Percentiles rank a stretch among this genome's conserved stretches.
Conservation (phyloP, 163 green algal species). For the Scenedesmus sp. region DNA sequence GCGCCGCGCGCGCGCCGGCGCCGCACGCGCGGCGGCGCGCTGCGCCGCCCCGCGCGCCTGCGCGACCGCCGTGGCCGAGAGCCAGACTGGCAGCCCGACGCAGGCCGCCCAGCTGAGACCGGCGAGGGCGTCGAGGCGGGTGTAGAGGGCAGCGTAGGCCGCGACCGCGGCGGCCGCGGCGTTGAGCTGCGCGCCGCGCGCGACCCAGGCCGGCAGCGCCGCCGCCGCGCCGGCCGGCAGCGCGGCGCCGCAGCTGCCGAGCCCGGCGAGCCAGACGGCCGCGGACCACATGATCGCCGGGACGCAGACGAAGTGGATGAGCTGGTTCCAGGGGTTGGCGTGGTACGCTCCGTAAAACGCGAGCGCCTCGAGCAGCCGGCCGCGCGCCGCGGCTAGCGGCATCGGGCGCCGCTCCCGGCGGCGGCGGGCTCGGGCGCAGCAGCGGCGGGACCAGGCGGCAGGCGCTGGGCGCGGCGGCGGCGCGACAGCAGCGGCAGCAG, state of each 20-base stretch:
- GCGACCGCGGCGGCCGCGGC: conserved; percentile 48
- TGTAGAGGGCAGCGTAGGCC: conserved; percentile 77
- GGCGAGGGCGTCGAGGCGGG: conserved; percentile 71
- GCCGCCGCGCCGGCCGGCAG: conserved; percentile 4
- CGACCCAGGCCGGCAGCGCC: conserved; percentile 14
- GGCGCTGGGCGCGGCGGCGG: no score
- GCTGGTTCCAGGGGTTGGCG: conserved; percentile 76
- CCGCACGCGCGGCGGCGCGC: neutral
- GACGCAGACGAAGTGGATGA: conserved; percentile 91
- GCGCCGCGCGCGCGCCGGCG: neutral
- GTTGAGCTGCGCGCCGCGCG: conserved; percentile 54
- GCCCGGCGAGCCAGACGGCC: conserved; percentile 72
- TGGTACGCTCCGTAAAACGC: conserved; percentile 89
- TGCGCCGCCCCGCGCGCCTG: conserved; percentile 3
- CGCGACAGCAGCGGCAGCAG: conserved; percentile 4
- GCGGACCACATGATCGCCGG: conserved; percentile 79
- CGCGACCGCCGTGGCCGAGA: conserved; percentile 63
- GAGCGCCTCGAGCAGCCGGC: conserved; percentile 80
- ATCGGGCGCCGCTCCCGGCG: no score
- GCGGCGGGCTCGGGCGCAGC: no score
- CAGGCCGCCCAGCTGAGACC: conserved; percentile 71
- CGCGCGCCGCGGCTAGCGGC: no score
- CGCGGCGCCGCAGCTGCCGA: conserved; percentile 35
- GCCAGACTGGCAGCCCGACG: conserved; percentile 73
- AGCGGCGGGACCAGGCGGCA: no score